Evolutionary conservation across 2,329 filamentous ascomycete species (phyloP).

Genomic region (Didymella sp.): DNA sequence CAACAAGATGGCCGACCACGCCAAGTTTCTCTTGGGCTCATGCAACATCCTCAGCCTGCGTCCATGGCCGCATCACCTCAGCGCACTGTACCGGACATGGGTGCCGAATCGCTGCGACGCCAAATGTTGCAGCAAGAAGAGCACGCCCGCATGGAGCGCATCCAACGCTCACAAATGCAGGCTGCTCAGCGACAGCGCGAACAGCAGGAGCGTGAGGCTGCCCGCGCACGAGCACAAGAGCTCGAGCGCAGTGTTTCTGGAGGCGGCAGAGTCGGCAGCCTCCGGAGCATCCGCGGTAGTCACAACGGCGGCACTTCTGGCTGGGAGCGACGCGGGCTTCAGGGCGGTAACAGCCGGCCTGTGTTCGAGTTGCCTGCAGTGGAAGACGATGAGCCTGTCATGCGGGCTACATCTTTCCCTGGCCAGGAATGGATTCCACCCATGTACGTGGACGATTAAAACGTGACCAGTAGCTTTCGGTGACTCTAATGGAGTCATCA

Average conservation of each 20-base stretch:
- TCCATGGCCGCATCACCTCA: conserved; percentile 50
- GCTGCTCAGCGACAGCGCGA: conserved; percentile 34
- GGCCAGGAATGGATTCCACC: conserved; percentile 73
- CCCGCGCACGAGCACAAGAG: conserved; percentile 42
- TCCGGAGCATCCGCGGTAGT: conserved; percentile 42
- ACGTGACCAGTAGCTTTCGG: neutral
- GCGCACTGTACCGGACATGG: conserved; percentile 47
- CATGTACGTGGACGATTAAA: conserved; percentile 46
- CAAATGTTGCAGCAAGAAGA: conserved; percentile 46
- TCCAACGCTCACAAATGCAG: conserved; percentile 38
- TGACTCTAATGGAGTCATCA: neutral
- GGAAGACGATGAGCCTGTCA: conserved; percentile 60
- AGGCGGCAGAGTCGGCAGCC: conserved; percentile 41
- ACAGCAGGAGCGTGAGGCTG: conserved; percentile 37
- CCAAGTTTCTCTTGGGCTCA: conserved; percentile 43
- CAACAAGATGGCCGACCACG: conserved; percentile 37
- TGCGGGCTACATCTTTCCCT: conserved; percentile 73
- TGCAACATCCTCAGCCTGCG: conserved; percentile 49
- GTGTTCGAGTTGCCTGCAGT: conserved; percentile 48
- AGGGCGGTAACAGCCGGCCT: conserved; percentile 29
- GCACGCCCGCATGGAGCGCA: conserved; percentile 41
- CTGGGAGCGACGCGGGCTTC: conserved; percentile 35
- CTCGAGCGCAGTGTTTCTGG: conserved; percentile 46
- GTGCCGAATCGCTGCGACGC: conserved; percentile 44
- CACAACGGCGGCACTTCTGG: conserved; percentile 33